phyloP scores from a whole-genome alignment of 345 rosid species.

The Acer negundo region DNA sequence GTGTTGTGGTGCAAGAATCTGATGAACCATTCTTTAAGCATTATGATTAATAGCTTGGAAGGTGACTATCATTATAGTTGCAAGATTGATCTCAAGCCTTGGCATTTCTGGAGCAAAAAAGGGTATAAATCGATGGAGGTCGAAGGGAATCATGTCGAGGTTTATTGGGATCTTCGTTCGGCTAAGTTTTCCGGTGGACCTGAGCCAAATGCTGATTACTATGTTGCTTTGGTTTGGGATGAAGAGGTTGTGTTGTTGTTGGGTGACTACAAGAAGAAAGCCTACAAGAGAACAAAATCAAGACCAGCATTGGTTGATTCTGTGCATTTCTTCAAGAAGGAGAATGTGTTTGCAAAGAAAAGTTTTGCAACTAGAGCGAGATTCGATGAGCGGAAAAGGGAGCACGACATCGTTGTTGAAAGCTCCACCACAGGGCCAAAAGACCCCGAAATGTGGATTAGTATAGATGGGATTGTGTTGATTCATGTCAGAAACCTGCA shows the following conservation, averaged over 20 bases:
- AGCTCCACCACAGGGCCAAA: slow-evolving; percentile 57
- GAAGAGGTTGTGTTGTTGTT: slow-evolving; percentile 82
- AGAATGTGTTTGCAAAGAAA: slow-evolving; percentile 80
- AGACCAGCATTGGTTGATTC: slow-evolving; percentile 77
- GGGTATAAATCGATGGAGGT: slow-evolving; percentile 70
- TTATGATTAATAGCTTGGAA: slow-evolving; percentile 60
- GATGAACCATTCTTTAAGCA: slow-evolving; percentile 69
- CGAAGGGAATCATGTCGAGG: slow-evolving; percentile 64
- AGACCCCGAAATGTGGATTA: slow-evolving; percentile 95
- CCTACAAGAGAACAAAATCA: slow-evolving; percentile 80
- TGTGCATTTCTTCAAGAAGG: slow-evolving; percentile 64
- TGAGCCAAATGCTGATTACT: slow-evolving; percentile 73
- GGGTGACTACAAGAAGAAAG: slow-evolving; percentile 85
- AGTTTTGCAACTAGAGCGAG: slow-evolving; percentile 70
- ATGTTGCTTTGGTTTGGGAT: slow-evolving; percentile 76
- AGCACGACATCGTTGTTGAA: slow-evolving; percentile 82
- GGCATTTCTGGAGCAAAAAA: slow-evolving; percentile 90
- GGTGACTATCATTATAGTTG: slow-evolving; percentile 55
- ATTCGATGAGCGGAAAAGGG: slow-evolving; percentile 66
- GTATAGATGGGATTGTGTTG: slow-evolving; percentile 76
- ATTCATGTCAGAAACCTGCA: slow-evolving; percentile 81
- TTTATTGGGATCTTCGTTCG: slow-evolving; percentile 84
- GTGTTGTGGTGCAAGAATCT: slow-evolving; percentile 73
- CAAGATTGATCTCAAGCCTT: slow-evolving; percentile 83
- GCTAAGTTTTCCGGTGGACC: slow-evolving; percentile 79